A percentile compares a stretch with the other conserved stretches of the same genome.
Evolutionary conservation across 1,139 yeast genomes (phyloP).

Genomic region (Scheffersomyces titani): DNA sequence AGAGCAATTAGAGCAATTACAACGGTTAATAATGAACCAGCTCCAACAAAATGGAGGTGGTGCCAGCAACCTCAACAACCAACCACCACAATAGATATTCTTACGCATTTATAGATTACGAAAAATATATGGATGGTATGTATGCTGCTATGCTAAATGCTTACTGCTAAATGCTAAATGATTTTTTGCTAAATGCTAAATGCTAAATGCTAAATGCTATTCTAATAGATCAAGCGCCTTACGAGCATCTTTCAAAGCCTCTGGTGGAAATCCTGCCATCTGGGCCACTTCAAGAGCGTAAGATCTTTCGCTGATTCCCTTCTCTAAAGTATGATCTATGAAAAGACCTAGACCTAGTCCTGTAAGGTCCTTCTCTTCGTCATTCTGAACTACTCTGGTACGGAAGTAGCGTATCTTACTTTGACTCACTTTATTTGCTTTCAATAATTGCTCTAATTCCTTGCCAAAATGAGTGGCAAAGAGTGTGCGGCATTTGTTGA

Average conservation of each 20-base stretch:
- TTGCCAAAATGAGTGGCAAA: constrained; percentile 94
- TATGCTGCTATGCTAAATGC: background rate
- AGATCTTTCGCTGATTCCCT: constrained; percentile 76
- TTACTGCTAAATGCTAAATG: background rate
- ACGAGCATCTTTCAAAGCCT: constrained; percentile 56
- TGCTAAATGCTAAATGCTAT: background rate
- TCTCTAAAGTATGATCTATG: constrained; percentile 64
- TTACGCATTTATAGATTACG: background rate
- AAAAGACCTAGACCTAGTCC: constrained; percentile 29
- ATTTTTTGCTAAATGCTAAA: background rate
- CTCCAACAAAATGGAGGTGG: constrained; percentile 16
- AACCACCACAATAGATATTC: constrained; percentile 1
- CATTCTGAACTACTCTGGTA: constrained; percentile 42
- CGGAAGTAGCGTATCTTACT: constrained; percentile 47
- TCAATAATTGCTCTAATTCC: constrained; percentile 49
- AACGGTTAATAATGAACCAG: constrained; percentile 29
- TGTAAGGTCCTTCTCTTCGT: constrained; percentile 2
- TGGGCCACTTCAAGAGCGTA: constrained; percentile 86
- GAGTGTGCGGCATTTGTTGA: constrained; percentile 69
- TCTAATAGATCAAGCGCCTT: constrained; percentile 29
- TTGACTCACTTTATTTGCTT: constrained; percentile 26
- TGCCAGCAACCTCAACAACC: constrained; percentile 13
- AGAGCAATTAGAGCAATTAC: constrained; percentile 28
- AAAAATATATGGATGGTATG: background rate
- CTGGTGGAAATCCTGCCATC: constrained; percentile 77